A percentile compares a stretch with the other conserved stretches of the same genome.
phyloP scores from a whole-genome alignment of 306 rosid species.

The Gillenia trifoliata region DNA sequence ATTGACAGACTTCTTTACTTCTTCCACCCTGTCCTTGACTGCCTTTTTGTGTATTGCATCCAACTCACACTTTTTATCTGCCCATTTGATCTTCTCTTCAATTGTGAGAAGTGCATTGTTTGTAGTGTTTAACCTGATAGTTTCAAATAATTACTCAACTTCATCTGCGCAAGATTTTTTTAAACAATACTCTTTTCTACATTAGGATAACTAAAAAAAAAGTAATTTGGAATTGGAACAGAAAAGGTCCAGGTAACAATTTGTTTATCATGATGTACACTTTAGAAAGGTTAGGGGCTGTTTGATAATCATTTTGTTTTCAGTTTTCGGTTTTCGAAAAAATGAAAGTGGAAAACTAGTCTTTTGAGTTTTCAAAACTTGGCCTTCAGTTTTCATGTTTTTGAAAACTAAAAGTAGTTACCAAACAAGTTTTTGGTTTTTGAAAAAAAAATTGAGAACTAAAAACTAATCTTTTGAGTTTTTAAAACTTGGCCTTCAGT shows the following conservation, averaged over 20 bases:
- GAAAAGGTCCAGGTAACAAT: neutral
- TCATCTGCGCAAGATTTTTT: neutral
- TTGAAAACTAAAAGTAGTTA: too few species aligned
- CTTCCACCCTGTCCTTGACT: conserved; percentile 18
- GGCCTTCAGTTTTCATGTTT: too few species aligned
- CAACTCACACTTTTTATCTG: conserved; percentile 13
- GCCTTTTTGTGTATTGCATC: conserved; percentile 17
- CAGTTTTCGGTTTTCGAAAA: too few species aligned
- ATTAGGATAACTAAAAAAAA: neutral
- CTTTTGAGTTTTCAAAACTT: too few species aligned
- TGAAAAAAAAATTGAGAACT: too few species aligned
- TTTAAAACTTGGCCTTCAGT: too few species aligned
- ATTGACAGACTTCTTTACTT: conserved; percentile 10
- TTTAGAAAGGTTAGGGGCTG: too few species aligned
- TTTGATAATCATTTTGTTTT: too few species aligned
- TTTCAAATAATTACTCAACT: neutral
- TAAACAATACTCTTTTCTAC: neutral
- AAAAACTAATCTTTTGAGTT: too few species aligned
- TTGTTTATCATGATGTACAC: neutral
- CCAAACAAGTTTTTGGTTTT: too few species aligned
- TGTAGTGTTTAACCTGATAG: conserved; percentile 5
- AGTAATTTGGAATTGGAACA: neutral
- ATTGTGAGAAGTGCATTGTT: conserved; percentile 17
- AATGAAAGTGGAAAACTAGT: too few species aligned
- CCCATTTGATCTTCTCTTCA: conserved; percentile 21